Conservation (phyloP, 176 grass and related monocot species). For the Phoenix dactylifera region DNA sequence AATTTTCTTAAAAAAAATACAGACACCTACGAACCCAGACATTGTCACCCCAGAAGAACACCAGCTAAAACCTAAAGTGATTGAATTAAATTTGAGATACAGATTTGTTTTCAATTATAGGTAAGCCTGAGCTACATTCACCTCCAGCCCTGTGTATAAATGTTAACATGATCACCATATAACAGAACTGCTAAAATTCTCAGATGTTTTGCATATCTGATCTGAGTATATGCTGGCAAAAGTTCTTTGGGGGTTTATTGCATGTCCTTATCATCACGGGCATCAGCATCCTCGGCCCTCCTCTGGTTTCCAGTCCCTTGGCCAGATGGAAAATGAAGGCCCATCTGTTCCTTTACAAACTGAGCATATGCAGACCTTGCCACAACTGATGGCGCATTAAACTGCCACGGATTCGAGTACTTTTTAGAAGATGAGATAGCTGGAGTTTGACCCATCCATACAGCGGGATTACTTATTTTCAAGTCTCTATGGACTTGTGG, state of each 20-base stretch:
- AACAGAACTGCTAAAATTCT: no score
- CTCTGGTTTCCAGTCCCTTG: slow-evolving; percentile 47
- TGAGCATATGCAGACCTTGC: slow-evolving; percentile 38
- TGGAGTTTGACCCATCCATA: slow-evolving; percentile 41
- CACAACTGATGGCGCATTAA: slow-evolving; percentile 18
- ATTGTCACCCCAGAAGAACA: no score
- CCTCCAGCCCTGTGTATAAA: no score
- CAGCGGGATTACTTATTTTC: not conserved
- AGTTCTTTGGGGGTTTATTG: not conserved
- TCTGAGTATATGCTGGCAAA: no score
- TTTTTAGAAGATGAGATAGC: slow-evolving; percentile 32
- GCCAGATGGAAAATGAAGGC: slow-evolving; percentile 39
- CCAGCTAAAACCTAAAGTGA: no score
- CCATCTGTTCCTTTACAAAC: slow-evolving; percentile 27
- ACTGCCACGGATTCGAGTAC: slow-evolving; percentile 41
- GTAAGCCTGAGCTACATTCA: no score
- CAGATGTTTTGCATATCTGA: no score
- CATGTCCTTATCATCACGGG: not conserved
- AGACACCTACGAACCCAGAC: no score
- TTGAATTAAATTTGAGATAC: no score
- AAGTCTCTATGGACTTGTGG: slow-evolving; percentile 27
- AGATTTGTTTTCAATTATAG: no score
- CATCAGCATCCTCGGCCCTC: slow-evolving; percentile 36
- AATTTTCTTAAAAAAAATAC: no score
- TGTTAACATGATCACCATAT: no score